phyloP scores from a whole-genome alignment of 352 stramenopile species.

The Phytophthora litchii region DNA sequence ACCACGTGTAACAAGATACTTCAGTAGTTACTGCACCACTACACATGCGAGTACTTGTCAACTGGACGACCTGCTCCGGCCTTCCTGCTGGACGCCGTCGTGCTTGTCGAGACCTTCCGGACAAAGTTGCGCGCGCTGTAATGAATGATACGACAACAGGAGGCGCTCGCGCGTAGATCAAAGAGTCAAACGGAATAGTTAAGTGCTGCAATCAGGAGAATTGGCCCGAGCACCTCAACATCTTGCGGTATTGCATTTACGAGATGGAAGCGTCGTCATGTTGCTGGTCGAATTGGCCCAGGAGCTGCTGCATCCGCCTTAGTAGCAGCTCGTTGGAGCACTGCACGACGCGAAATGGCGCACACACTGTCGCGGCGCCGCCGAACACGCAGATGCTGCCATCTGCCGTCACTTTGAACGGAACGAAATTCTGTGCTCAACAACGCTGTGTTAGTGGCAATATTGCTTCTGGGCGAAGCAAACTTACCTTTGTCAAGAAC shows the following conservation, averaged over 20 bases:
- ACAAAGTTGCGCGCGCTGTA: not conserved
- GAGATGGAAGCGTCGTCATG: conserved; percentile 22
- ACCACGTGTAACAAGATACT: conserved; percentile 2
- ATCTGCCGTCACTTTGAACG: conserved; percentile 23
- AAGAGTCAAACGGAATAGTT: too few relatives aligned
- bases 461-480: not conserved
- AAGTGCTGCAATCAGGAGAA: not conserved
- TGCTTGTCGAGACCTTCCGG: conserved; percentile 55
- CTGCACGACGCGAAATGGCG: conserved; percentile 40
- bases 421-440: conserved; percentile 28
- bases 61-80: conserved; percentile 17
- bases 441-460: not conserved
- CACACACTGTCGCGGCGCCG: conserved; percentile 45
- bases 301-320: conserved; percentile 42
- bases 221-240: not conserved
- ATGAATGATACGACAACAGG: conserved; percentile 2
- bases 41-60: conserved; percentile 6
- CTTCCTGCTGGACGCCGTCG: not conserved
- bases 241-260: not conserved
- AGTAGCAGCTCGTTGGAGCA: conserved; percentile 64
- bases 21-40: not conserved
- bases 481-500: conserved; percentile 32
- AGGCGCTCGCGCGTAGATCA: not conserved
- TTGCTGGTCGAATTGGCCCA: conserved; percentile 26
- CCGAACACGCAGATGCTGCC: conserved; percentile 45